Base-by-base conservation (phyloP, 257 asterid genomes). In the Solanum habrochaites region DNA sequence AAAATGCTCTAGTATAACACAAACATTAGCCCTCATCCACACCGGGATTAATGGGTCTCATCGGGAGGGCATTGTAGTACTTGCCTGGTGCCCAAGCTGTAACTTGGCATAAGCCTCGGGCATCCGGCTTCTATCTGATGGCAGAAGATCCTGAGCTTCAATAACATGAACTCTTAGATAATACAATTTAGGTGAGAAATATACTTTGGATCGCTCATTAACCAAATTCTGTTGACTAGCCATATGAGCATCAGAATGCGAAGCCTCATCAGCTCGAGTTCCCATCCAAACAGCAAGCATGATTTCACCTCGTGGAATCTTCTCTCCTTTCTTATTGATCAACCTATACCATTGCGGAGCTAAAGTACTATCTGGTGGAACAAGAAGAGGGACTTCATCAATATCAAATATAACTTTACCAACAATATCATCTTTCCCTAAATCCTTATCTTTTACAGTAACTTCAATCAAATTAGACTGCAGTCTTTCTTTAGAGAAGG, bases 271-370 rank as follows among this genome's bases (percentile, higher is more conserved):
- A 9, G 99, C 99, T 86, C 95, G 99, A 49, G 99, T 96, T 87
- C 99, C 98, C 92, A 93, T 93, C 99, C 99, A 96, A 85, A 95
- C 94, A 2, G 98, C 98, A 60, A 96, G 94, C 99, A 96, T 95
- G 71, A 96, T 85, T 86, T 95, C 98, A 43, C 99, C 99, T 2
- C 88, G 90, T 80, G 75, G 83, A 35, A 87, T 84, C 86, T 93
- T 89, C 23, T 88, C 93, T 83, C 96, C 98, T 31, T 90, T 93
- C 90, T 93, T 95, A 47, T 92, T 93, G 85, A 82, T 87, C 92
- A 96, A 85, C 78, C 91, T 94, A 87, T 94, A 96, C 94, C 96
- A 96, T 25, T 95, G 97, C 7, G 98, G 97, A 85, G 98, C 99
- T 72, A 96, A 86, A 25, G 99, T 98, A 83, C 99, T 96, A 82